Evolutionary conservation across 208 protist genomes (phyloP), one percentile per base, ranked within the genome.

Genomic region (Hexamita inflata): DNA sequence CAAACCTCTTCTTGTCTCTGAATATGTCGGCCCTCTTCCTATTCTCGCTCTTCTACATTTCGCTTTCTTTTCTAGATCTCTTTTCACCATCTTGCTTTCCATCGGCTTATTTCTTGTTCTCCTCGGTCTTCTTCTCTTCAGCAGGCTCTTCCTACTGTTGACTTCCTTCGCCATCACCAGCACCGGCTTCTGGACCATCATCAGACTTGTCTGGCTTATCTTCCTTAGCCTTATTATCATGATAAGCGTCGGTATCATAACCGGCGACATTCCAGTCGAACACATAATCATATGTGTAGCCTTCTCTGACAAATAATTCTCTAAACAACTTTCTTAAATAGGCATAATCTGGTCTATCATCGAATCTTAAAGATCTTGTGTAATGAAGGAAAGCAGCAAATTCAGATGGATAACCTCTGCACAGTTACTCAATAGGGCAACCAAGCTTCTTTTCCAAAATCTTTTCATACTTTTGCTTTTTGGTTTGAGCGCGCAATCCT

Each of bases 391-490:
- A 99, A 4, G 88, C 89, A 29, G 87, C 84, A 86, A 99, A 98
- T 86, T 98, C 94, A 34, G 38, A 24, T 42, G 78, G 74, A 24
- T 64, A 75, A 13, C 77, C 85, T 65, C 92, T 86, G 89, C 94
- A 98, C 13, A 99, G 88, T 28, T 78, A 77, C 76, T 96, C 94
- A 49, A 97, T 81, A 28, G 91, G 86, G 11, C 90, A 96, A 32
- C 82, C 83, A 82, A 93, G 89, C 87, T 99, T 99, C 64, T 89
- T 90, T 78, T 97, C 92, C 0, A 41, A 39, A 84, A 99, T 98
- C 70, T 90, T 92, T 61, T 96, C 92, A 82, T 98, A 98, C 79
- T 98, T 98, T 74, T 98, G 91, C 82, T 96, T 88, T 83, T 97
- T 96, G 11, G 90, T 97, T 61, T 87, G 83, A 0, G 92, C 90